Evolutionary conservation across 2,329 filamentous ascomycete species (phyloP).

Genomic region (Colletotrichum trifolii): DNA sequence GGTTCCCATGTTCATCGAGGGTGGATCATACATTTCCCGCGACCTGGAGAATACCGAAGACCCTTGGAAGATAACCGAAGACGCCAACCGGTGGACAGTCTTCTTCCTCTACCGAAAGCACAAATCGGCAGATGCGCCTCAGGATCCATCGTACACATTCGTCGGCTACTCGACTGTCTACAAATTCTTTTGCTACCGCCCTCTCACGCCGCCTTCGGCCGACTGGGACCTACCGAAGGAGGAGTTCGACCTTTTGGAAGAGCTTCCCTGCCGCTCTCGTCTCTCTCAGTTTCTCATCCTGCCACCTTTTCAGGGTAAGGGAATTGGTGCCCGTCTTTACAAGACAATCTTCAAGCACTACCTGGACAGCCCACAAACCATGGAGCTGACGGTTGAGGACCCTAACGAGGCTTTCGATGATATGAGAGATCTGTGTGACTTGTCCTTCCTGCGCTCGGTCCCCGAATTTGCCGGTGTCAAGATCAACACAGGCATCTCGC

Average conservation of each 20-base stretch:
- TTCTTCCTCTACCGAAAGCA: constrained; percentile 85
- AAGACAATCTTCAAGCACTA: constrained; percentile 79
- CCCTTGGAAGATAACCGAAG: constrained; percentile 45
- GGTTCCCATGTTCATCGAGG: constrained; percentile 90
- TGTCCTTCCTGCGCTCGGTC: constrained; percentile 70
- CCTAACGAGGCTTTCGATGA: constrained; percentile 89
- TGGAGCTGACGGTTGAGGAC: constrained; percentile 93
- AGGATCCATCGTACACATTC: constrained; percentile 76
- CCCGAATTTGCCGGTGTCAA: constrained; percentile 67
- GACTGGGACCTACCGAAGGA: constrained; percentile 58
- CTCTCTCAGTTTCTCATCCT: constrained; percentile 95
- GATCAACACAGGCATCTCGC: constrained; percentile 62
- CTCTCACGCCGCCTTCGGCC: constrained; percentile 56
- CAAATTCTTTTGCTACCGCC: constrained; percentile 78
- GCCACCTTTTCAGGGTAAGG: constrained; percentile 84
- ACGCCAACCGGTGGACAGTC: constrained; percentile 89
- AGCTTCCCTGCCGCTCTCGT: constrained; percentile 80
- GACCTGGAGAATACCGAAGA: constrained; percentile 53
- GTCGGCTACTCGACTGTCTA: constrained; percentile 93
- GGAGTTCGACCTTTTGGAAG: constrained; percentile 61
- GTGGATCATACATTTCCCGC: constrained; percentile 77
- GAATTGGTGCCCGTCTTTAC: constrained; percentile 85
- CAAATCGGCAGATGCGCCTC: constrained; percentile 50
- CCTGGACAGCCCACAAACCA: constrained; percentile 73
- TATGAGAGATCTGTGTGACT: constrained; percentile 79